Percentiles rank a stretch among this genome's conserved stretches.
Conservation (phyloP, 805 yeast genomes). For the Metschnikowia arizonensis region DNA sequence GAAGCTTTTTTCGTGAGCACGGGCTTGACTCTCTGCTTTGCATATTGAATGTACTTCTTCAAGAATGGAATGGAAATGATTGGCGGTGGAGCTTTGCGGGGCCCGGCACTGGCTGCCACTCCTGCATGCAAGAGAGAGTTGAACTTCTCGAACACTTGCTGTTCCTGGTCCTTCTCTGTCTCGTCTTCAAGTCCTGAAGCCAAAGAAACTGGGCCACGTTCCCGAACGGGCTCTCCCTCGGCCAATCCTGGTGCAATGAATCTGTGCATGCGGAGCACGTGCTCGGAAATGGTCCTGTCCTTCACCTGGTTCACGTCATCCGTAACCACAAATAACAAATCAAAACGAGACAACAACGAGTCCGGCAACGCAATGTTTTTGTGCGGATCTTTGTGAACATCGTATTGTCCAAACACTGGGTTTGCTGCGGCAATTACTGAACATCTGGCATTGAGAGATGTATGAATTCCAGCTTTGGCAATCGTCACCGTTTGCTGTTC, state of each 20-base stretch:
- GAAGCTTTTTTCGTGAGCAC: conserved; percentile 73
- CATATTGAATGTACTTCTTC: conserved; percentile 89
- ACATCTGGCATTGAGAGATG: conserved; percentile 93
- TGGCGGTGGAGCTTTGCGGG: conserved; percentile 23
- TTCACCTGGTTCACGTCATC: conserved; percentile 85
- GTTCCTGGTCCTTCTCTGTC: conserved; percentile 45
- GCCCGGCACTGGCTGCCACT: conserved; percentile 32
- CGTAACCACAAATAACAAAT: conserved; percentile 89
- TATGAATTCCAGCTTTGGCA: conserved; percentile 97
- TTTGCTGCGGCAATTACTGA: conserved; percentile 97
- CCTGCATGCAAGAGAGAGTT: conserved; percentile 82
- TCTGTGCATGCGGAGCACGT: conserved; percentile 90
- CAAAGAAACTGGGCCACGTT: conserved; percentile 60
- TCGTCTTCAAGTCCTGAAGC: conserved; percentile 73
- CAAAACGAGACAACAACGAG: conserved; percentile 93
- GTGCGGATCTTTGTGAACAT: conserved; percentile 92
- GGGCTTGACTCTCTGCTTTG: conserved; percentile 84
- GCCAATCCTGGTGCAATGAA: conserved; percentile 80
- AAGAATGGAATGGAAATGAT: conserved; percentile 73
- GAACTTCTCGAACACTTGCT: conserved; percentile 78
- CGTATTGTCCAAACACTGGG: conserved; percentile 96
- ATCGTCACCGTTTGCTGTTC: conserved; percentile 98
- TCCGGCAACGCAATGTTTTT: conserved; percentile 96
- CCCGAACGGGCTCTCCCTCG: conserved; percentile 93
- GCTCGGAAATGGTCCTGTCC: conserved; percentile 88